Evolutionary conservation across 345 rosid genomes (phyloP).

Genomic region (Eutrema yunnanense): DNA sequence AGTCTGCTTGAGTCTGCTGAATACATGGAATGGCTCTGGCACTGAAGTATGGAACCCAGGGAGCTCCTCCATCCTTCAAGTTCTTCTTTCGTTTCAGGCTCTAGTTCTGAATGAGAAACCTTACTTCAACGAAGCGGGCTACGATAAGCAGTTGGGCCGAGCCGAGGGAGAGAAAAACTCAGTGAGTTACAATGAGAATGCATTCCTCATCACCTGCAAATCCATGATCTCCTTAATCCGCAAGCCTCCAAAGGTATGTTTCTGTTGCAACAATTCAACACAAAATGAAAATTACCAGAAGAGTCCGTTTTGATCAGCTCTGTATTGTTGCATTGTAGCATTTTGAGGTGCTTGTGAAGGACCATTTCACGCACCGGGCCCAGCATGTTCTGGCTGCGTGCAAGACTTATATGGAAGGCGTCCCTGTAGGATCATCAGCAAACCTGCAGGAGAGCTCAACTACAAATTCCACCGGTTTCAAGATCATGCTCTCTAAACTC

Average conservation of each 20-base stretch:
- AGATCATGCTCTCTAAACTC: conserved; percentile 88
- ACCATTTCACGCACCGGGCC: conserved; percentile 51
- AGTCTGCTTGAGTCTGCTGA: conserved; percentile 87
- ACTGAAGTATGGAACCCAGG: conserved; percentile 87
- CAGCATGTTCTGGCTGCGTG: conserved; percentile 50
- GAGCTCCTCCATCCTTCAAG: conserved; percentile 75
- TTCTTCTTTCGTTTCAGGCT: conserved; percentile 92
- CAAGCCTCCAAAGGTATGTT: conserved; percentile 72
- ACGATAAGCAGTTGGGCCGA: conserved; percentile 73
- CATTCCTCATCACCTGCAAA: conserved; percentile 75
- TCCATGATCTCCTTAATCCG: conserved; percentile 70
- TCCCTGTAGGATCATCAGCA: conserved; percentile 45
- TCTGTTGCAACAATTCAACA: conserved; percentile 5
- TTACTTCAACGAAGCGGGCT: conserved; percentile 95
- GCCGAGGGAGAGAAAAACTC: conserved; percentile 94
- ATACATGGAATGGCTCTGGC: conserved; percentile 88
- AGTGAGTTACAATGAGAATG: conserved; percentile 73
- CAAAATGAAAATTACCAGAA: not conserved
- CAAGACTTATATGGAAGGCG: conserved; percentile 73
- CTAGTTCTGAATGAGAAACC: conserved; percentile 98
- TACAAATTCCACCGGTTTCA: conserved; percentile 78
- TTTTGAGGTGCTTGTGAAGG: conserved; percentile 69
- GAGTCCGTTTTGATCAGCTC: conserved; percentile 6
- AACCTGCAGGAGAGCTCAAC: conserved; percentile 31
- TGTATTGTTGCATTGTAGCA: conserved; percentile 47